These are phyloP conservation scores for Hygrophorus russula DNA, from an alignment of 768 basidiomycete species.

Conservation along the genomic window DNA sequence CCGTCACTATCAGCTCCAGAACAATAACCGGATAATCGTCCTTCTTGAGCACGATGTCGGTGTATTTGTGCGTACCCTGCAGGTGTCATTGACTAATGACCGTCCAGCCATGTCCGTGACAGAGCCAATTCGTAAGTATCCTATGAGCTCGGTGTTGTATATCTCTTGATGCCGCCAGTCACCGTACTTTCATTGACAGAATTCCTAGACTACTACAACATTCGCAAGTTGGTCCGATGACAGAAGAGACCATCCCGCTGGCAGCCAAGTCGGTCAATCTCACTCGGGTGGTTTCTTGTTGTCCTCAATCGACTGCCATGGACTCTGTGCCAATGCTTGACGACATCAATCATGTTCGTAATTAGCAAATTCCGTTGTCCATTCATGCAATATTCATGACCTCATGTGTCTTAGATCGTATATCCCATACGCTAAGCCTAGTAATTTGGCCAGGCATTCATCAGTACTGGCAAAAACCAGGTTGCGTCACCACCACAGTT, in stretches of 20 bases:
- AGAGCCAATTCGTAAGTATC: conserved; percentile 10
- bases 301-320: conserved; percentile 1
- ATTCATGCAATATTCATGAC: no score
- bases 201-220: no score
- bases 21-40: conserved; percentile 1
- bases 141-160: conserved; percentile 10
- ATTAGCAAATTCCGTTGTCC: not conserved
- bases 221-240: no score
- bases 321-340: conserved; percentile 3
- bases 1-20: conserved; percentile 8
- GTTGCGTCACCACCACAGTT: not conserved
- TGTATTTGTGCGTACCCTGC: conserved; percentile 6
- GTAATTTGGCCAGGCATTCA: not conserved
- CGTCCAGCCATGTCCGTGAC: conserved; percentile 1
- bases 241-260: no score
- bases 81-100: conserved; percentile 10
- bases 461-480: not conserved
- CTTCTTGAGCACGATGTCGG: conserved; percentile 9
- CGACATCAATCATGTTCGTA: conserved; percentile 6
- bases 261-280: no score
- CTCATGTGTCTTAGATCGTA: conserved; percentile 4
- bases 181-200: no score
- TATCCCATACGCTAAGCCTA: conserved; percentile 6
- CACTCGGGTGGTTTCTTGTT: no score
- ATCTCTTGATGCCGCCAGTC: no score